These are phyloP conservation scores for Penicillium odoratum DNA, from an alignment of 495 filamentous ascomycete genomes.

Conservation along the genomic window DNA sequence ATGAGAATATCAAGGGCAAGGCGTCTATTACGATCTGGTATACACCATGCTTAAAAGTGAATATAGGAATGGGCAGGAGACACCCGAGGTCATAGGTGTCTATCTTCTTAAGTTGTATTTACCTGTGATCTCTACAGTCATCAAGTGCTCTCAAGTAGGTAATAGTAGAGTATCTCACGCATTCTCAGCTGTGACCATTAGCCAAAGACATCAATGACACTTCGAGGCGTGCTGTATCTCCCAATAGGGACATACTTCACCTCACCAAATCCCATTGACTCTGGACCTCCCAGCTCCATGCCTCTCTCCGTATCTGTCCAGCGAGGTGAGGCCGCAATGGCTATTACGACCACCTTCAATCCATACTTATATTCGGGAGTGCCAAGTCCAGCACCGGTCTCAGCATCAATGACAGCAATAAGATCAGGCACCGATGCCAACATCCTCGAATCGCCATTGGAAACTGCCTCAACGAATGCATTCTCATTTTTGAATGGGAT, in stretches of 20 bases:
- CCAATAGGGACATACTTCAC: slow-evolving; percentile 31
- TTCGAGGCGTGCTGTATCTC: slow-evolving; percentile 31
- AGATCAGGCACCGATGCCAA: slow-evolving; percentile 62
- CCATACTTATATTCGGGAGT: slow-evolving; percentile 64
- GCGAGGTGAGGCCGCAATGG: slow-evolving; percentile 54
- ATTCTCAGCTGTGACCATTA: not conserved
- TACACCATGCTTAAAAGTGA: no score
- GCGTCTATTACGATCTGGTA: no score
- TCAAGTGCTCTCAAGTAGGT: no score
- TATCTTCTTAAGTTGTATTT: no score
- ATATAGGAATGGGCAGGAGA: no score
- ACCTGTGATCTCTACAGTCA: no score
- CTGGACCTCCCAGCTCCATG: slow-evolving; percentile 33
- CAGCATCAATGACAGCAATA: slow-evolving; percentile 59
- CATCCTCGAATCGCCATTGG: slow-evolving; percentile 40
- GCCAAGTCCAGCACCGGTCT: slow-evolving; percentile 59
- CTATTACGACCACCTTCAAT: slow-evolving; percentile 55
- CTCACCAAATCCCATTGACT: slow-evolving; percentile 36
- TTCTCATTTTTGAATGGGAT: slow-evolving; percentile 68
- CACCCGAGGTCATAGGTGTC: no score
- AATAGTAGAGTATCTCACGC: no score
- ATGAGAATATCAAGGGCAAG: no score
- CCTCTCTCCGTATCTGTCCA: slow-evolving; percentile 49
- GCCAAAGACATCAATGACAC: slow-evolving; percentile 33
- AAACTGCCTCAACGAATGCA: slow-evolving; percentile 49